A percentile compares a stretch with the other conserved stretches of the same genome.
Conservation (phyloP, 805 yeast genomes). For the Candida boleticola region DNA sequence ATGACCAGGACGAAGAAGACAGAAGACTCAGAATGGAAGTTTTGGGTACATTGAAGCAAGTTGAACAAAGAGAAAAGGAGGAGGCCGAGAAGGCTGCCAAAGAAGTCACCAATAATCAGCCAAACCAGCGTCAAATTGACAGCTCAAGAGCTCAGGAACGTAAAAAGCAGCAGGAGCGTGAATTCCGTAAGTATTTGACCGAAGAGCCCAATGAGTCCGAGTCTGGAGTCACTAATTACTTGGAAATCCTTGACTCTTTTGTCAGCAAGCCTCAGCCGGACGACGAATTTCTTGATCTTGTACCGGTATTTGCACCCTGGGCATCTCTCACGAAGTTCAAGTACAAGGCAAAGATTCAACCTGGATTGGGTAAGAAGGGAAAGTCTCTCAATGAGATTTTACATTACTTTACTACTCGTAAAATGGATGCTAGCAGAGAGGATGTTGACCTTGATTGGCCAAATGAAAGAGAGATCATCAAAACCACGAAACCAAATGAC, state of each 20-base stretch:
- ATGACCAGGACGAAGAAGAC: conserved; percentile 91
- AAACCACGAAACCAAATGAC: conserved; percentile 60
- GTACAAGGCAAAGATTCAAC: conserved; percentile 80
- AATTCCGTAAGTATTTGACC: conserved; percentile 43
- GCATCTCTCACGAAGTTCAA: conserved; percentile 66
- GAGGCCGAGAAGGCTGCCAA: conserved; percentile 15
- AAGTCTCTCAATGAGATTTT: conserved; percentile 74
- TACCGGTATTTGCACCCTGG: conserved; percentile 96
- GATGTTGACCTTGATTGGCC: conserved; percentile 68
- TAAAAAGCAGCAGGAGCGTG: conserved; percentile 43
- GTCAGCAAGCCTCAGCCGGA: conserved; percentile 42
- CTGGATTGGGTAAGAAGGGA: conserved; percentile 82
- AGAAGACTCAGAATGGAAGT: conserved; percentile 70
- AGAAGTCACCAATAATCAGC: conserved; percentile 21
- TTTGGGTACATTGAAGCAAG: conserved; percentile 76
- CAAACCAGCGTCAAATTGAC: conserved; percentile 18
- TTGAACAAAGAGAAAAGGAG: conserved; percentile 26
- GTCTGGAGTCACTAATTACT: conserved; percentile 27
- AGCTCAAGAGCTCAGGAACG: conserved; percentile 38
- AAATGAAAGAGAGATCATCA: conserved; percentile 56
- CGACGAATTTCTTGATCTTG: conserved; percentile 59
- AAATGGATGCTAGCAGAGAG: conserved; percentile 43
- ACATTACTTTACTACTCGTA: conserved; percentile 50
- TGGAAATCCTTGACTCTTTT: conserved; percentile 45
- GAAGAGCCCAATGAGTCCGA: conserved; percentile 29